These are phyloP conservation scores for Stemphylium lycopersici DNA, from an alignment of 2,329 filamentous ascomycete species.

Conservation along the genomic window DNA sequence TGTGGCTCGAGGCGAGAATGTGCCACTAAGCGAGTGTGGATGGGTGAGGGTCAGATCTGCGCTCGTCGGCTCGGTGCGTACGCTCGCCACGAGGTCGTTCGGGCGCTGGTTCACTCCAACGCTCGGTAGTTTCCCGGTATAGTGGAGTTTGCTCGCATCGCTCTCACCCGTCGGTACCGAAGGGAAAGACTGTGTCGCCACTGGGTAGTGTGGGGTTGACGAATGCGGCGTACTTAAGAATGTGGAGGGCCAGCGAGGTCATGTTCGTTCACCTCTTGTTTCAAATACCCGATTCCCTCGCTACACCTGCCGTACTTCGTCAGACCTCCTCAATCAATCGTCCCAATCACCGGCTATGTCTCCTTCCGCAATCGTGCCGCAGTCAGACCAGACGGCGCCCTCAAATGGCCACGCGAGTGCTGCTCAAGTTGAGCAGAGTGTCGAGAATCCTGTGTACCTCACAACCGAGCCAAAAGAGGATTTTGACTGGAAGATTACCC, in stretches of 20 bases:
- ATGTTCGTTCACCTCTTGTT: conserved; percentile 3
- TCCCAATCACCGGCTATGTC: conserved; percentile 29
- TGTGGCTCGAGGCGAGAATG: conserved; percentile 30
- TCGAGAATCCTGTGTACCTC: conserved; percentile 44
- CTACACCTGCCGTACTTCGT: conserved; percentile 18
- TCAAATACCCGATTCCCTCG: conserved; percentile 7
- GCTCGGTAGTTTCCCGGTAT: conserved; percentile 1
- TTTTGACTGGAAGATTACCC: conserved; percentile 54
- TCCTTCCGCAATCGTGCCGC: conserved; percentile 34
- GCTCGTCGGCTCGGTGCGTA: conserved; percentile 19
- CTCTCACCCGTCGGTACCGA: conserved; percentile 1
- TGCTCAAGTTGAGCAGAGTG: conserved; percentile 30
- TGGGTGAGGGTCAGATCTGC: neutral
- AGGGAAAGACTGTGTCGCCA: conserved; percentile 12
- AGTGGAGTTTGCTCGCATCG: conserved; percentile 3
- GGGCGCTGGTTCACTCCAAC: neutral
- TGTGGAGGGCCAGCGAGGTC: conserved; percentile 16
- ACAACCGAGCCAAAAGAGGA: conserved; percentile 53
- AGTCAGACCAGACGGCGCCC: conserved; percentile 22
- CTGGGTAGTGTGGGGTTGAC: conserved; percentile 15
- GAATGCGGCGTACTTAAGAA: conserved; percentile 27
- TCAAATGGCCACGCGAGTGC: conserved; percentile 20
- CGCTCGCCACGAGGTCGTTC: conserved; percentile 21
- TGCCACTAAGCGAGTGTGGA: conserved; percentile 20
- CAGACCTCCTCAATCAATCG: conserved; percentile 10